A percentile compares a stretch with the other conserved stretches of the same genome.
These are phyloP conservation scores for Elymus sibiricus DNA, from an alignment of 176 grass and related monocot genomes.

Conservation along the genomic window DNA sequence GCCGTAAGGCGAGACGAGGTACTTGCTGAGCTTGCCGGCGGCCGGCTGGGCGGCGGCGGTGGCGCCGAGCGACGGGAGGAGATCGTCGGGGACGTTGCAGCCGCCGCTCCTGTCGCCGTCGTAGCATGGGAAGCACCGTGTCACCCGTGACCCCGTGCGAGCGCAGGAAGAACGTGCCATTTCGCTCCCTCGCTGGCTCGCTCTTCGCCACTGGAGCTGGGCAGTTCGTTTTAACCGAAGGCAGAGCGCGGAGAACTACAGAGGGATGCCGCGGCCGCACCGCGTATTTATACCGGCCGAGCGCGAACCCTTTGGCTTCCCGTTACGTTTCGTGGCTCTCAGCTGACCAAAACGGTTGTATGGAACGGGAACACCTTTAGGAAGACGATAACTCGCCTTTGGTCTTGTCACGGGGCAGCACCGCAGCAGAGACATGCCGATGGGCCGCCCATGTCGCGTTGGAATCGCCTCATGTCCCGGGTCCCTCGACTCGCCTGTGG, in stretches of 20 bases:
- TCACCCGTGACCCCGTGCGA: conserved; percentile 2
- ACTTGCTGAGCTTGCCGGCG: conserved; percentile 32
- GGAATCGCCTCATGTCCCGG: conserved; percentile 20
- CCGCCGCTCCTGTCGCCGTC: neutral
- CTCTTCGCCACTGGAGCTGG: neutral
- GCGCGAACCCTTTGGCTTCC: neutral
- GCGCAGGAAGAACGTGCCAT: conserved; percentile 23
- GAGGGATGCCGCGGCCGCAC: conserved; percentile 15
- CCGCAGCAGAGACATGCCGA: conserved; percentile 16
- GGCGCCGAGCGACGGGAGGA: conserved; percentile 52
- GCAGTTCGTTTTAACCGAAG: neutral
- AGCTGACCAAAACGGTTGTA: neutral
- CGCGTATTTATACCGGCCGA: conserved; percentile 32
- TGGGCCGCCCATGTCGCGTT: conserved; percentile 9
- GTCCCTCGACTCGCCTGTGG: conserved; percentile 6
- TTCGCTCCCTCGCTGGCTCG: neutral
- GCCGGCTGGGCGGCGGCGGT: neutral
- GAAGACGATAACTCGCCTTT: conserved; percentile 18
- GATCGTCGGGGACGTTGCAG: conserved; percentile 28
- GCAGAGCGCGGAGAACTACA: conserved; percentile 3
- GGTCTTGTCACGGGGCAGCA: conserved; percentile 26
- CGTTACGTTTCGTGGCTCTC: neutral
- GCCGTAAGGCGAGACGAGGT: conserved; percentile 48
- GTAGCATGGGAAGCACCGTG: conserved; percentile 7
- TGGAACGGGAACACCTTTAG: neutral